Base-by-base conservation (phyloP, 2,329 filamentous ascomycete genomes). In the Diaporthe citriasiana region DNA sequence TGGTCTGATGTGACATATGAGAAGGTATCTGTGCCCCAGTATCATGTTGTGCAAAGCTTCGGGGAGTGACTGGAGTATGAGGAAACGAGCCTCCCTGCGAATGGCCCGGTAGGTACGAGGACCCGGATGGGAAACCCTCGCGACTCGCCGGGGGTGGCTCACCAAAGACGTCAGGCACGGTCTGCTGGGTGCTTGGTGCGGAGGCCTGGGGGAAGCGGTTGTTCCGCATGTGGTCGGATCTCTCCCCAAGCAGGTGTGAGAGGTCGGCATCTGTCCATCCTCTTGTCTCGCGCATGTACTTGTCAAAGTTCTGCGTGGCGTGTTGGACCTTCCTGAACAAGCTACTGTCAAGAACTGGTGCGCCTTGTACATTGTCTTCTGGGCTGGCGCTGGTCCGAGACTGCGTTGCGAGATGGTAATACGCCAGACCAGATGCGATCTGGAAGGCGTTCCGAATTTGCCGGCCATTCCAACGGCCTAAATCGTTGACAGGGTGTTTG, bases 391-490 rank as follows among this genome's bases (percentile, higher is more conserved):
- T 53, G 51, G 25, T 13, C 51, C 17, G 25, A 12, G 51, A 53
- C 51, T 53, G 51, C 51, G 51, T 53, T 25, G 51, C 51, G 51
- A 53, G 30, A 30, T 53, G 51, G 25, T 53, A 53, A 53, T 53
- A 53, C 13, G 51, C 51, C 25, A 53, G 51, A 53, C 51, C 51
- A 10, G 51, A 53, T 55, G 51, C 51, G 6, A 55, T 55, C 27
- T 33, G 27, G 27, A 68, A 50, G n/a, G 63, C 63, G 19, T 68
- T 68, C n/a, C 63, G 63, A 51, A 68, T 68, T 33, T 68, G 63
- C 15, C 63, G 63, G 10, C 63, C 63, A 35, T 68, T 68, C 63
- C 51, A 55, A 9, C 51, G 51, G 13, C 51, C 51, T 19, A 17
- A 35, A 19, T 13, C 27, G 6, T 33, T 27, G 13, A 19, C 27